Percentiles rank a stretch among this genome's conserved stretches.
phyloP scores from a whole-genome alignment of 1,284 basidiomycete genomes.

The Ceratobasidium papillatum region DNA sequence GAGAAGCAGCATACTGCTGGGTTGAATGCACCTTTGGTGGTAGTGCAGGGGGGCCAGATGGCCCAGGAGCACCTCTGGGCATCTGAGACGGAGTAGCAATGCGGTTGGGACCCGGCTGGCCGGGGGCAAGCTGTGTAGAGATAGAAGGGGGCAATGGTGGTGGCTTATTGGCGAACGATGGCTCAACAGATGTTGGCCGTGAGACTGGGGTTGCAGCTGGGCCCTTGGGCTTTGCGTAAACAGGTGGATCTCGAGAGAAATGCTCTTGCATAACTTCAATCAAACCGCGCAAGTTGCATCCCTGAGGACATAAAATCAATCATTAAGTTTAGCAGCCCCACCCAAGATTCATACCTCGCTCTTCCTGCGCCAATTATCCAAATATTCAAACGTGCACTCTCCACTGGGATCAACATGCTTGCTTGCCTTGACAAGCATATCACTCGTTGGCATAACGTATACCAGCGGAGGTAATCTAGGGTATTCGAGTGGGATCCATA shows the following conservation, averaged over 20 bases:
- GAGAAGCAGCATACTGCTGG: background rate
- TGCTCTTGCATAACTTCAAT: slow-evolving; percentile 77
- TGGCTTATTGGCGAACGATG: slow-evolving; percentile 48
- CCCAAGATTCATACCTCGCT: slow-evolving; percentile 70
- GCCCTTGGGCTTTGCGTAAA: slow-evolving; percentile 82
- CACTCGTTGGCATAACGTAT: slow-evolving; percentile 94
- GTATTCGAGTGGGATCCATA: slow-evolving; percentile 89
- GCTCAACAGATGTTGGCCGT: slow-evolving; percentile 30
- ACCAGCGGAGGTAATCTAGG: slow-evolving; percentile 83
- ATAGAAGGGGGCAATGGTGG: slow-evolving; percentile 49
- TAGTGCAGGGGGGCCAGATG: slow-evolving; percentile 26
- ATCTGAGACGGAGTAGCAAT: slow-evolving; percentile 13
- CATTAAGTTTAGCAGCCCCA: slow-evolving; percentile 38
- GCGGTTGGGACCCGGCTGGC: background rate
- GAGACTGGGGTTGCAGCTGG: slow-evolving; percentile 46
- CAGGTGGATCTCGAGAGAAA: slow-evolving; percentile 87
- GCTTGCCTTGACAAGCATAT: slow-evolving; percentile 88
- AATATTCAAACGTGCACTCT: slow-evolving; percentile 71
- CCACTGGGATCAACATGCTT: slow-evolving; percentile 86
- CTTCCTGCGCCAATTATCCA: slow-evolving; percentile 81
- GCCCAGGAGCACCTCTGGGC: background rate
- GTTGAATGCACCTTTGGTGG: slow-evolving; percentile 34
- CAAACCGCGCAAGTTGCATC: slow-evolving; percentile 71
- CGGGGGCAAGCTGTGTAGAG: slow-evolving; percentile 40
- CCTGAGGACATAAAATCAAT: slow-evolving; percentile 55